phyloP scores from a whole-genome alignment of 768 basidiomycete species.

The Pisolithus microcarpus region DNA sequence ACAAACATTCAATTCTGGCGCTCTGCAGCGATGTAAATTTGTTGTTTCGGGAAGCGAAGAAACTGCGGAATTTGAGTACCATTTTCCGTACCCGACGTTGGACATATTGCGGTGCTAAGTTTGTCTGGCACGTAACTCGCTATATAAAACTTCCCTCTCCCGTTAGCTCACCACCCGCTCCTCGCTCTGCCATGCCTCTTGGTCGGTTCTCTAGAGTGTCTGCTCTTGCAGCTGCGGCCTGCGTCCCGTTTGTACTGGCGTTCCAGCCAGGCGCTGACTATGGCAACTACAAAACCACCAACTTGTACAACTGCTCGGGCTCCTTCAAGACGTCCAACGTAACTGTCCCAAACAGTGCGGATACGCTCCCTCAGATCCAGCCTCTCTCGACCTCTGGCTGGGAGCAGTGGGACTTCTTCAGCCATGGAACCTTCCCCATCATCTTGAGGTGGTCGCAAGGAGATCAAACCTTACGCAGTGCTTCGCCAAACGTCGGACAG shows the following conservation, averaged over 20 bases:
- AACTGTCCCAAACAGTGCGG: slow-evolving; percentile 7
- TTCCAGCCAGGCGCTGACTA: slow-evolving; percentile 12
- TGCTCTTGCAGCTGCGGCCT: neutral
- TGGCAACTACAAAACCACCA: slow-evolving; percentile 5
- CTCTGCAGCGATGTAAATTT: too few relatives aligned
- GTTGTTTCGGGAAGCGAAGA: too few relatives aligned
- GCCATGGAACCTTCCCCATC: slow-evolving; percentile 8
- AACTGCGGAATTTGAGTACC: too few relatives aligned
- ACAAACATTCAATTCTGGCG: too few relatives aligned
- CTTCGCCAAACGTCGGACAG: neutral
- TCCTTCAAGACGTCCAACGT: slow-evolving; percentile 6
- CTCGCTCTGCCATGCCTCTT: neutral
- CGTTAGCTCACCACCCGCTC: neutral
- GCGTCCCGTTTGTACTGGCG: neutral
- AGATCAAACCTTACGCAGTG: neutral
- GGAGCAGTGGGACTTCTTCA: slow-evolving; percentile 12
- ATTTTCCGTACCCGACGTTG: too few relatives aligned
- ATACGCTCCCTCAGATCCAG: slow-evolving; percentile 12
- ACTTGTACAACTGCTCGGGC: slow-evolving; percentile 15
- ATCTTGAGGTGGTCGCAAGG: slow-evolving; percentile 13
- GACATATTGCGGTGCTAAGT: too few relatives aligned
- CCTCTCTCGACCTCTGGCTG: slow-evolving; percentile 1
- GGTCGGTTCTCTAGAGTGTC: neutral
- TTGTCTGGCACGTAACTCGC: neutral
- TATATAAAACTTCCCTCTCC: neutral